Base-by-base conservation (phyloP, 2,329 filamentous ascomycete genomes). In the Neofusicoccum laricinum region DNA sequence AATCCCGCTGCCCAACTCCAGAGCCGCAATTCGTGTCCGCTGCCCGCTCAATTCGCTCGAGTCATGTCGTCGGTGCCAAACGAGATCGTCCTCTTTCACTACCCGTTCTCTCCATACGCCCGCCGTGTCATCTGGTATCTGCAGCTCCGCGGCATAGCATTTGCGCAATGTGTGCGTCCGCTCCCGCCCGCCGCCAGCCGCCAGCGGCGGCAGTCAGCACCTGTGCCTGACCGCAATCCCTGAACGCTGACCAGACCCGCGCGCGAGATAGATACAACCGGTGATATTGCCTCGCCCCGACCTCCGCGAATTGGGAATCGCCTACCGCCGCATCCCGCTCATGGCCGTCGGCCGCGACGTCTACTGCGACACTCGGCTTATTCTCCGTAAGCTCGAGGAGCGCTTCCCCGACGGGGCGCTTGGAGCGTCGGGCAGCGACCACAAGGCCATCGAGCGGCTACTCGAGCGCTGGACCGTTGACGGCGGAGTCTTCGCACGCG, bases 331-430 rank as follows among this genome's bases (percentile, higher is more conserved):
- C 64, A 91, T 91, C 64, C 90, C 90, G 1, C 71, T 92, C 58
- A 76, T 92, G 58, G 78, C 86, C 21, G 86, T 91, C 68, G 89
- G 88, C 15, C 80, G 84, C 5, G 85, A 90, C 71, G 78, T 92
- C 48, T 92, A 91, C 77, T 79, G 86, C 66, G 90, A 92, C 78
- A 88, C 87, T 2, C 85, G 87, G 2, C 82, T 91, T 21, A 91
- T 92, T 69, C 75, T 92, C 19, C 75, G 75, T 30, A 88, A 87
- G 73, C 84, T 92, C 1, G 87, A 91, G 69, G 69, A 78, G 1
- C 76, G 84, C 40, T 86, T 84, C 71, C 84, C 84, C 0, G 61
- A 67, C 40, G 55, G 63, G 7, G 48, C 48, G 34, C 34, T 61
- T 19, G 63, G 63, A 38, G 63, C 63, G 46, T 45, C 57, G 55